Conservation (phyloP, 2,329 filamentous ascomycete genomes). For the Grosmannia serpens region DNA sequence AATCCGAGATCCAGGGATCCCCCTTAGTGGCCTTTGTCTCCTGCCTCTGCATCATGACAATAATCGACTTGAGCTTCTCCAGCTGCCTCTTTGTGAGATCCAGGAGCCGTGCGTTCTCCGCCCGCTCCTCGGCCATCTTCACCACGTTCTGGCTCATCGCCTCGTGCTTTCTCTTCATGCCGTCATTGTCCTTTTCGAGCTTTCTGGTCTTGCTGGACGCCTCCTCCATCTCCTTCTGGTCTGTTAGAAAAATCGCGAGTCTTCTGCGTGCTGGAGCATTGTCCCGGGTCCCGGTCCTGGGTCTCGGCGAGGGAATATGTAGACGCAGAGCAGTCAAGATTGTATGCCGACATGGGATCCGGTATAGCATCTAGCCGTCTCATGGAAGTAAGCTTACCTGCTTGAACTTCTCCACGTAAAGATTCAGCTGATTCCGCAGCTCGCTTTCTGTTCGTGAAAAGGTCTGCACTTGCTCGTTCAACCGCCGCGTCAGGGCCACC, state of each 20-base stretch:
- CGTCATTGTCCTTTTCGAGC: constrained; percentile 91
- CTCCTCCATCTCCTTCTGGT: constrained; percentile 98
- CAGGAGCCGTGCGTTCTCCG: constrained; percentile 60
- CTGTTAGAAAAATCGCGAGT: constrained; percentile 67
- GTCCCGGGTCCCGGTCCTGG: not conserved
- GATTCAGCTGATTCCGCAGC: constrained; percentile 86
- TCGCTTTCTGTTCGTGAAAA: constrained; percentile 95
- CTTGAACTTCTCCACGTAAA: constrained; percentile 99
- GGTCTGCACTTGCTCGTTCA: constrained; percentile 85
- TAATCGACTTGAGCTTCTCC: constrained; percentile 85
- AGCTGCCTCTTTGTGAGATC: constrained; percentile 76
- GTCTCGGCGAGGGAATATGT: not conserved
- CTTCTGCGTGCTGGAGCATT: too few species aligned
- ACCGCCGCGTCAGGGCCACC: constrained; percentile 63
- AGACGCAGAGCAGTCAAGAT: not conserved
- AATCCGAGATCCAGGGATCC: not conserved
- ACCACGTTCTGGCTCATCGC: constrained; percentile 89
- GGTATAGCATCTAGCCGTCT: not conserved
- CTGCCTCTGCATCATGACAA: constrained; percentile 92
- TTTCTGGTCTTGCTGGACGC: constrained; percentile 99
- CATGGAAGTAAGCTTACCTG: constrained; percentile 56
- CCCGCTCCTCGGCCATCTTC: constrained; percentile 91
- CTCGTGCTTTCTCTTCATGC: constrained; percentile 83
- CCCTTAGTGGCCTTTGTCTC: constrained; percentile 30
- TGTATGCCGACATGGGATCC: too few species aligned